Conservation (phyloP, 345 rosid species). For the Litchi chinensis region DNA sequence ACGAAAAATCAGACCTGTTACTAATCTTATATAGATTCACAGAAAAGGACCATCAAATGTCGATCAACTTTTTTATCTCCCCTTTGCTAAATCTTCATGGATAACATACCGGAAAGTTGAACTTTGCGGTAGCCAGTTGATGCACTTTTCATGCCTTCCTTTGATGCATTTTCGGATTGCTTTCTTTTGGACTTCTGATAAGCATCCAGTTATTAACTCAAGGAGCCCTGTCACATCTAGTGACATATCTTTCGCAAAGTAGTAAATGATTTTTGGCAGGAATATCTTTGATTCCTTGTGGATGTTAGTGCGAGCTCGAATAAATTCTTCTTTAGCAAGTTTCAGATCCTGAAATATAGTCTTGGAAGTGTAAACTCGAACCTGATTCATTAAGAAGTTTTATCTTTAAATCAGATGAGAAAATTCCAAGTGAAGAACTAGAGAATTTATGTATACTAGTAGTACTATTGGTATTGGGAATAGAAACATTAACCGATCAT, state of each 20-base stretch:
- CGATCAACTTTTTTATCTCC: constrained; percentile 18
- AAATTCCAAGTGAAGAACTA: not conserved
- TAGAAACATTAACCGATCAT: not conserved
- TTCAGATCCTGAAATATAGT: constrained; percentile 63
- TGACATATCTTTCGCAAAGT: constrained; percentile 73
- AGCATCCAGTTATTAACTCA: constrained; percentile 44
- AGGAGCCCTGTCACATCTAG: constrained; percentile 45
- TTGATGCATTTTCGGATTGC: constrained; percentile 54
- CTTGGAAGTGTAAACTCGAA: constrained; percentile 65
- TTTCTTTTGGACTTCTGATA: constrained; percentile 51
- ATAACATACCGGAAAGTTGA: constrained; percentile 70
- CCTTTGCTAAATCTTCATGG: constrained; percentile 51
- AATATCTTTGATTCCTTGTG: constrained; percentile 67
- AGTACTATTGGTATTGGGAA: not conserved
- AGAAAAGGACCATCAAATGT: not conserved
- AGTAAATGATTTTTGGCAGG: constrained; percentile 60
- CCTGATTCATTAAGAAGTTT: constrained; percentile 36
- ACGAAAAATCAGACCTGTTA: not conserved
- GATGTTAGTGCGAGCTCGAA: constrained; percentile 53
- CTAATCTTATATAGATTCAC: not conserved
- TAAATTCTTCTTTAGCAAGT: constrained; percentile 61
- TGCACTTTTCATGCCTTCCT: constrained; percentile 49
- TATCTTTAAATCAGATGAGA: not conserved
- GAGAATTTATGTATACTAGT: not conserved
- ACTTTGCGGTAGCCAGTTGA: constrained; percentile 70